Evolutionary conservation across 2,329 filamentous ascomycete species (phyloP).

Genomic region (Fusarium buxicola): DNA sequence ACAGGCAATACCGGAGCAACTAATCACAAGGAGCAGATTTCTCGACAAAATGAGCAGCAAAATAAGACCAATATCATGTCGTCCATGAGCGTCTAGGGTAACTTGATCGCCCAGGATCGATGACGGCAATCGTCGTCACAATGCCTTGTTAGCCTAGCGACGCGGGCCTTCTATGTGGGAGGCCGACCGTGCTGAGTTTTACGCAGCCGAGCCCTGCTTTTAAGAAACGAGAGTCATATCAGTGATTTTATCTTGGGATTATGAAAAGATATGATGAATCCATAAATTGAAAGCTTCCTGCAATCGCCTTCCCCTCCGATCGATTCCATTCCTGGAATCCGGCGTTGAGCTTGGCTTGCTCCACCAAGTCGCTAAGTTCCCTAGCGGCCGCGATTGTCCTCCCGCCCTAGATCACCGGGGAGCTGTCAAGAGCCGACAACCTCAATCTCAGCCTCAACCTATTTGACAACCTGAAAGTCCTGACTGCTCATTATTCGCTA

Average conservation of each 20-base stretch:
- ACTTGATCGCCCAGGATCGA: background rate
- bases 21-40: too few relatives aligned
- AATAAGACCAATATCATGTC: background rate
- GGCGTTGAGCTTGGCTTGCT: constrained; percentile 10
- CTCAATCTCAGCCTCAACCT: background rate
- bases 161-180: constrained; percentile 19
- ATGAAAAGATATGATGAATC: too few relatives aligned
- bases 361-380: constrained; percentile 22
- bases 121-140: background rate
- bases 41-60: too few relatives aligned
- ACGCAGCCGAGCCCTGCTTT: constrained; percentile 4
- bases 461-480: background rate
- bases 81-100: constrained; percentile 2
- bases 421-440: background rate
- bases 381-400: constrained; percentile 23
- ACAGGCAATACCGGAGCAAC: background rate
- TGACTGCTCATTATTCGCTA: background rate
- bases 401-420: background rate
- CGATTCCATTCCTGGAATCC: too few relatives aligned
- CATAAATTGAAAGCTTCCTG: too few relatives aligned
- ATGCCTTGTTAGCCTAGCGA: constrained; percentile 16
- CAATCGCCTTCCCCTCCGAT: too few relatives aligned
- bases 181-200: constrained; percentile 34
- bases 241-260: too few relatives aligned
- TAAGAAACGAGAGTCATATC: background rate